A percentile compares a stretch with the other conserved stretches of the same genome.
phyloP scores from a whole-genome alignment of 2,329 filamentous ascomycete species.

The Talaromyces sp. region DNA sequence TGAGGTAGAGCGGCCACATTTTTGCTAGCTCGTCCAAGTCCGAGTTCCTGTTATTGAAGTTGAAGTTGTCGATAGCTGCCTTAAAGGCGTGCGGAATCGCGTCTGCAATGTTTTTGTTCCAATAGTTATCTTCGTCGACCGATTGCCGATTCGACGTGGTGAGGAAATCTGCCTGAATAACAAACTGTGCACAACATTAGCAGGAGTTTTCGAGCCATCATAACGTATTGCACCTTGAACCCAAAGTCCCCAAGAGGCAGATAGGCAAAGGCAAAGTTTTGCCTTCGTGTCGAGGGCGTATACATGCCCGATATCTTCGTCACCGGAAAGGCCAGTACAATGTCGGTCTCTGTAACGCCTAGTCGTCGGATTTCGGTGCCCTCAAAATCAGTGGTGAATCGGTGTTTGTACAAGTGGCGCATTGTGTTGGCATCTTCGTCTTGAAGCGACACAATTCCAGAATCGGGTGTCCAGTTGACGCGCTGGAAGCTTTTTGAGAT shows the following conservation, averaged over 20 bases:
- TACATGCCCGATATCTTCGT: not conserved
- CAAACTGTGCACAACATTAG: conserved; percentile 6
- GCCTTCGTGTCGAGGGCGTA: conserved; percentile 2
- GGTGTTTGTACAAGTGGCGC: conserved; percentile 3
- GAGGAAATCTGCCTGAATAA: conserved; percentile 7
- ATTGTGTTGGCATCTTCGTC: conserved; percentile 4
- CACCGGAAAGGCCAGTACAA: conserved; percentile 7
- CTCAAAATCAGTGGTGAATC: not conserved
- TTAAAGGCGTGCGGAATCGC: conserved; percentile 6
- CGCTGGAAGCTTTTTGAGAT: conserved; percentile 5
- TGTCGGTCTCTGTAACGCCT: conserved; percentile 3
- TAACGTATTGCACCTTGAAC: conserved; percentile 7
- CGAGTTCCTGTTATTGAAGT: not conserved
- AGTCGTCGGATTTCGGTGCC: conserved; percentile 2
- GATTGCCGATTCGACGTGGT: conserved; percentile 6
- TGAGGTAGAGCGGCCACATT: conserved; percentile 7
- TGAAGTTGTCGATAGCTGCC: conserved; percentile 3
- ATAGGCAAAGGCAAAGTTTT: conserved; percentile 8
- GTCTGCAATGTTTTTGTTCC: conserved; percentile 7
- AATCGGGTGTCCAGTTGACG: conserved; percentile 3
- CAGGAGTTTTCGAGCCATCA: not conserved
- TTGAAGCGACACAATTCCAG: conserved; percentile 7
- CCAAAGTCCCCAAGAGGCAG: conserved; percentile 10
- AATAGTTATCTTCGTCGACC: conserved; percentile 6
- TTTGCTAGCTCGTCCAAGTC: conserved; percentile 5